Evolutionary conservation across 495 filamentous ascomycete genomes (phyloP).

Genomic region (Rostrohypoxylon terebratum): DNA sequence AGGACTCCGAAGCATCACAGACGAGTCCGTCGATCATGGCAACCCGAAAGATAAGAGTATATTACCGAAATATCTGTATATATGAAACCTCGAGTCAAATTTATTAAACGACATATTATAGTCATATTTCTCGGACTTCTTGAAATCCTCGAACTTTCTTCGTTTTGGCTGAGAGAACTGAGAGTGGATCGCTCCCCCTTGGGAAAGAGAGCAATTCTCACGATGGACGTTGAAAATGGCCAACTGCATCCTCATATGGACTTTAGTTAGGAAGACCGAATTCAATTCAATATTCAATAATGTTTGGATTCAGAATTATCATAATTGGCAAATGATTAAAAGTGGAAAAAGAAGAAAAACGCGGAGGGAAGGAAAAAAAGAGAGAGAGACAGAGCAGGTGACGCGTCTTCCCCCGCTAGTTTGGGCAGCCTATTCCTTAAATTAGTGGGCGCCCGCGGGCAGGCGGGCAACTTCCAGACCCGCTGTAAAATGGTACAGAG

Average conservation of each 20-base stretch:
- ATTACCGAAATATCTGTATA: neutral
- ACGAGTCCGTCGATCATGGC: neutral
- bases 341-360: neutral
- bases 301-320: neutral
- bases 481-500: conserved; percentile 23
- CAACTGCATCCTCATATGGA: neutral
- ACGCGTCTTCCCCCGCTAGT: conserved; percentile 28
- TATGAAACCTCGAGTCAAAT: neutral
- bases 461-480: neutral
- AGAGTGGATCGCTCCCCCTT: neutral
- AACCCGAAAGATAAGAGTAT: neutral
- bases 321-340: neutral
- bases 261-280: neutral
- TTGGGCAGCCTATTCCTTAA: conserved; percentile 5
- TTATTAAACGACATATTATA: neutral
- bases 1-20: conserved; percentile 3
- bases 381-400: too few species aligned
- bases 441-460: too few species aligned
- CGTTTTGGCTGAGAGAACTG: neutral
- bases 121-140: neutral
- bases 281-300: neutral
- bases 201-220: neutral
- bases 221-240: neutral
- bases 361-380: conserved; percentile 4
- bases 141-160: neutral